Evolutionary conservation across 2,329 filamentous ascomycete species (phyloP), one percentile per base, ranked within the genome.

Genomic region (Malbranchea cinnamomea): DNA sequence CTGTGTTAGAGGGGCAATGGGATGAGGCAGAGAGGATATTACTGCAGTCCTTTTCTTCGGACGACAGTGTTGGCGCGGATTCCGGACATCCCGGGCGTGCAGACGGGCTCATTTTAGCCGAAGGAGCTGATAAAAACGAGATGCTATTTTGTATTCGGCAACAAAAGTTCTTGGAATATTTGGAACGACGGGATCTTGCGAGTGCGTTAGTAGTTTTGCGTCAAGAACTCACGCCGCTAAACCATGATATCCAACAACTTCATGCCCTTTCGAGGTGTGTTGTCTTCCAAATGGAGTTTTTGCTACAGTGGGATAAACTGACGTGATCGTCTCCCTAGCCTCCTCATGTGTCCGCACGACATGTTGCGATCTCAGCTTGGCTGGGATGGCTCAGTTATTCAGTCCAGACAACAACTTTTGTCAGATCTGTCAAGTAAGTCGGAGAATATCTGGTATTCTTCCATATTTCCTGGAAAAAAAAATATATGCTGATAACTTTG

Each of bases 91-190:
- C 22, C 8, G 20, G 24, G 26, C 37, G 37, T 6, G 48, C 49
- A 23, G 53, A 71, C 40, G 81, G 77, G 2, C 60, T 98, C 32
- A 70, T 82, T 10, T 65, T 95, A 31, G 71, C 77, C 10, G 71
- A 80, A 24, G 76, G 72, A 14, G 78, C 82, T 5, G 78, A 93
- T 44, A 68, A 68, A 34, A 73, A 77, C 41, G 65, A 78, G 30
- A 87, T 98, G 78, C 68, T 77, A 26, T 94, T 95, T 52, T 76
- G 75, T 62, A 63, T 98, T 45, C 71, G 87, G 39, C 80, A 92
- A 49, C 89, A 98, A 51, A 95, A 95, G 53, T 98, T 87, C 45
- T 63, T 98, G 17, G 89, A 98, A 57, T 61, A 93, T 6, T 60
- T 98, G 24, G 85, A 95, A 52, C 63, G 66, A 44, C 65, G 74